Percentiles rank a stretch among this genome's conserved stretches.
Evolutionary conservation across 805 yeast species (phyloP).

Genomic region (Schizosaccharomyces japonicus): DNA sequence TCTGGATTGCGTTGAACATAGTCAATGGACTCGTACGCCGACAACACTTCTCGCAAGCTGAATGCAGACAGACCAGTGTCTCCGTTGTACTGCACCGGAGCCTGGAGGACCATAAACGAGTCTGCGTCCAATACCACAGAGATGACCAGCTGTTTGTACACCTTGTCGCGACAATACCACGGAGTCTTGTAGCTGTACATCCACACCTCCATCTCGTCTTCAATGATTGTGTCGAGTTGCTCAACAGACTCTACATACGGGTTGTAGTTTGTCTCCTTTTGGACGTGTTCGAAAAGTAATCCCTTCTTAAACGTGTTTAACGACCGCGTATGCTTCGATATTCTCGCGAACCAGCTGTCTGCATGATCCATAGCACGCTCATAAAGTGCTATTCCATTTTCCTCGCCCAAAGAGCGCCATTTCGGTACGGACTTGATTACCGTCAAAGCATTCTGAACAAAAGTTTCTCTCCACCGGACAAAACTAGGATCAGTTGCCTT

Average conservation of each 20-base stretch:
- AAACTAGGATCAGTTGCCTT: conserved; percentile 2
- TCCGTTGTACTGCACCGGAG: neutral
- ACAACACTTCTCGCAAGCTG: neutral
- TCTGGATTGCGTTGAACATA: neutral
- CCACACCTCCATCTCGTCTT: conserved; percentile 2
- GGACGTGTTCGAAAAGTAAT: neutral
- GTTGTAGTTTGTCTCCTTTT: neutral
- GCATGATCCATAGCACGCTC: neutral
- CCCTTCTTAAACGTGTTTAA: conserved; percentile 2
- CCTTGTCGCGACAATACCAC: neutral
- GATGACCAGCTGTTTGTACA: neutral
- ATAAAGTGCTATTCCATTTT: neutral
- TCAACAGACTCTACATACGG: neutral
- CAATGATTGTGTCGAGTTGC: neutral
- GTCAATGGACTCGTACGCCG: neutral
- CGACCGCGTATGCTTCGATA: neutral
- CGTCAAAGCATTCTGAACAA: neutral
- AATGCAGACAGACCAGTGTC: neutral
- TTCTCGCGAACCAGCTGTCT: neutral
- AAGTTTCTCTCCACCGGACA: neutral
- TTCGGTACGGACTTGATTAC: neutral
- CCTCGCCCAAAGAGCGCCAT: neutral
- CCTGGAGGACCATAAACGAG: neutral
- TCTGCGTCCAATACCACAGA: neutral
- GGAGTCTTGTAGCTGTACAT: conserved; percentile 1